phyloP scores from a whole-genome alignment of 177 flowering plant species.

The Vitis hybrid region DNA sequence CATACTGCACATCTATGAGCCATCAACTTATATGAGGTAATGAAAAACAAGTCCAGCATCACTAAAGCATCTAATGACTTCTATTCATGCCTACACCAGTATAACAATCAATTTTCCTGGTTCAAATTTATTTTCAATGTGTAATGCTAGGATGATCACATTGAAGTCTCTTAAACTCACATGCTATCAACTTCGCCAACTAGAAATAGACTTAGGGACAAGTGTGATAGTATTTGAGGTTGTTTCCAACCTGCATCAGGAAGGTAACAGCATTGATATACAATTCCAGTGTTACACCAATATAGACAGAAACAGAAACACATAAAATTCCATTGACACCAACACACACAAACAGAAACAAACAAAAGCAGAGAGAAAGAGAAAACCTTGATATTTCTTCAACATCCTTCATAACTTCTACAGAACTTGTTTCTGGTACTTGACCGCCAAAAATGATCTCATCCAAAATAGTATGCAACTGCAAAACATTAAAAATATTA shows the following conservation, averaged over 20 bases:
- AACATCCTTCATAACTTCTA: conserved; percentile 79
- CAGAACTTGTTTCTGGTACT: conserved; percentile 86
- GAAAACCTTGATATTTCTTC: conserved; percentile 80
- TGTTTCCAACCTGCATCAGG: conserved; percentile 60
- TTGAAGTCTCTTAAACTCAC: not conserved
- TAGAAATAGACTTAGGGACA: conserved; percentile 58
- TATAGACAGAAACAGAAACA: no score
- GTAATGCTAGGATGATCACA: not conserved
- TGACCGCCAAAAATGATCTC: conserved; percentile 96
- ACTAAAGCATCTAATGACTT: no score
- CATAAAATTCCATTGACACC: no score
- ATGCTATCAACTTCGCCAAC: conserved; percentile 59
- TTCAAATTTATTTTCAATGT: no score
- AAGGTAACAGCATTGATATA: not conserved
- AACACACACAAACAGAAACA: not conserved
- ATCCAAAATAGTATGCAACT: conserved; percentile 87
- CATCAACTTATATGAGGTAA: no score
- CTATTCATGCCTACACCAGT: no score
- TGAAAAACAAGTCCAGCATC: no score
- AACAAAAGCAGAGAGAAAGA: conserved; percentile 22
- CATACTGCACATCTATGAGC: no score
- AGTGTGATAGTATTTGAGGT: conserved; percentile 53
- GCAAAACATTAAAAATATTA: conserved; percentile 13
- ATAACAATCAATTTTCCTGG: no score
- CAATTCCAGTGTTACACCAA: not conserved